These are phyloP conservation scores for Fusarium anguioides DNA, from an alignment of 2,329 filamentous ascomycete species.

Conservation along the genomic window DNA sequence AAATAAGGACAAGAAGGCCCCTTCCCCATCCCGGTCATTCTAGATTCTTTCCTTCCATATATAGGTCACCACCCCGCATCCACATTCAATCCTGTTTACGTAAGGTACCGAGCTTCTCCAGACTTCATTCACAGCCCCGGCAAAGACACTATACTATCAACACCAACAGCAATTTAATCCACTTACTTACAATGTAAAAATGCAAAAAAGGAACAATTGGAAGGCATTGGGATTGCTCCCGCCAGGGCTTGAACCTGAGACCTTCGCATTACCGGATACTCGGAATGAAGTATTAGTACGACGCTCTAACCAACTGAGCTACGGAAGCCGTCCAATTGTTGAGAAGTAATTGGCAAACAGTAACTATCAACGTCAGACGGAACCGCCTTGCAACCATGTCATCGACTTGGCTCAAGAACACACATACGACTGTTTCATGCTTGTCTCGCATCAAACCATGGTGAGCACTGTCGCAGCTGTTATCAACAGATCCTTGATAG, in stretches of 20 bases:
- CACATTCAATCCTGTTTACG: slow-evolving; percentile 22
- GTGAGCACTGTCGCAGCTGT: no score
- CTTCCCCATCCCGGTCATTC: background rate
- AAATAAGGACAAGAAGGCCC: background rate
- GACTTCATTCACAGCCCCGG: slow-evolving; percentile 12
- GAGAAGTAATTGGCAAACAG: fast-evolving
- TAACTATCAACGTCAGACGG: background rate
- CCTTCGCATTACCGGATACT: slow-evolving; percentile 46
- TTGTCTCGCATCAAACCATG: background rate
- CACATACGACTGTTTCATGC: background rate
- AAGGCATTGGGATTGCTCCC: slow-evolving; percentile 45
- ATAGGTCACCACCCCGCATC: background rate
- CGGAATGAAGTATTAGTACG: slow-evolving; percentile 47
- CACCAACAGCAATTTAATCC: background rate
- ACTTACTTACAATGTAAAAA: background rate
- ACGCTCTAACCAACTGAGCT: slow-evolving; percentile 51
- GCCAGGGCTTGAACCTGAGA: slow-evolving; percentile 50
- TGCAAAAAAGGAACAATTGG: slow-evolving; percentile 31
- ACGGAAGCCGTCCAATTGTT: slow-evolving; percentile 45
- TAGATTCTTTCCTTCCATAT: background rate
- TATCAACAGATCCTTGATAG: background rate
- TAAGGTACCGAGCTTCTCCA: slow-evolving; percentile 10
- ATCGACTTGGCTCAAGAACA: background rate
- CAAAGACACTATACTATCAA: background rate
- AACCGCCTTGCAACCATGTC: background rate